phyloP scores from a whole-genome alignment of 2,329 filamentous ascomycete genomes.

The Alternaria brassicicola region DNA sequence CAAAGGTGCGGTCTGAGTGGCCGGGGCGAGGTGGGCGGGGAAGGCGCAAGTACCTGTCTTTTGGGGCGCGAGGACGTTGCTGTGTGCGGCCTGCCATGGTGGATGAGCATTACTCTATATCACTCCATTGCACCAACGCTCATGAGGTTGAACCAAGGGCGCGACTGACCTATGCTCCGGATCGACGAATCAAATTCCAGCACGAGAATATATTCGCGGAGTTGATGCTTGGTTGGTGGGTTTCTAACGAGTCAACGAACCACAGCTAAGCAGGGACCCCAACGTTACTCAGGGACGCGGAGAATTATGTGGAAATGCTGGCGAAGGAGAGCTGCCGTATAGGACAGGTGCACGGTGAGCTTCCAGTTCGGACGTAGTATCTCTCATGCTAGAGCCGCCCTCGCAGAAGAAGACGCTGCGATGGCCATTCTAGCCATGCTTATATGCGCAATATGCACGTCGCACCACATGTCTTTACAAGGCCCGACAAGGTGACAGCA shows the following conservation, averaged over 20 bases:
- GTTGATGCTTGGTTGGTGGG: slow-evolving; percentile 27
- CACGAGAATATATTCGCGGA: slow-evolving; percentile 18
- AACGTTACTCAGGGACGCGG: slow-evolving; percentile 20
- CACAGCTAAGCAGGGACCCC: slow-evolving; percentile 25
- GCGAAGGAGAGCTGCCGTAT: slow-evolving; percentile 3
- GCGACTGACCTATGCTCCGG: slow-evolving; percentile 21
- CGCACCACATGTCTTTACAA: slow-evolving; percentile 26
- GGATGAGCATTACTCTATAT: slow-evolving; percentile 14
- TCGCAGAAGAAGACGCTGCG: background rate
- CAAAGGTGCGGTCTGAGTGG: slow-evolving; percentile 43
- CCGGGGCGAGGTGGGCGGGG: slow-evolving; percentile 33
- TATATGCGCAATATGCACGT: slow-evolving; percentile 37
- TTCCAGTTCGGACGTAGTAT: background rate
- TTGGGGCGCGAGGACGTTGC: slow-evolving; percentile 4
- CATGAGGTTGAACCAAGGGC: slow-evolving; percentile 7
- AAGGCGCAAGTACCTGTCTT: slow-evolving; percentile 14
- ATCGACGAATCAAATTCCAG: slow-evolving; percentile 23
- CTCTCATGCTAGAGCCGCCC: background rate
- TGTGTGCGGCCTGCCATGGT: slow-evolving; percentile 20
- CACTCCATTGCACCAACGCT: slow-evolving; percentile 8
- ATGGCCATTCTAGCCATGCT: slow-evolving; percentile 28
- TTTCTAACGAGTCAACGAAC: slow-evolving; percentile 23
- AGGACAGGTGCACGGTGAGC: background rate
- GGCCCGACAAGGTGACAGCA: slow-evolving; percentile 24
- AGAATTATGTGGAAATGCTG: background rate